Conservation (phyloP, 495 filamentous ascomycete genomes). For the Penicillium argentinense region DNA sequence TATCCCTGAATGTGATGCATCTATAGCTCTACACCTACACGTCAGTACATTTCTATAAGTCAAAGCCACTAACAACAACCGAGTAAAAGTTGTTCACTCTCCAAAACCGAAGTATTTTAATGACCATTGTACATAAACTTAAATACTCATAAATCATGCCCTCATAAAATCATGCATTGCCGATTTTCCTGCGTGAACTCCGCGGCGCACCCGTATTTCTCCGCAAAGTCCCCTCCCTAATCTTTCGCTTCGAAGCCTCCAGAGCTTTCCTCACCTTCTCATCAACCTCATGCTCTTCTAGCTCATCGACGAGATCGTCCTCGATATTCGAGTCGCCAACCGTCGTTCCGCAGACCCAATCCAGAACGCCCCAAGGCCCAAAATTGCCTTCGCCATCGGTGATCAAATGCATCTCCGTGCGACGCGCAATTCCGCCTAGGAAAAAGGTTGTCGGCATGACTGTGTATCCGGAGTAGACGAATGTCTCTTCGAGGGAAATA, state of each 20-base stretch:
- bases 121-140: too few species aligned
- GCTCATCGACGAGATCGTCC: slow-evolving; percentile 24
- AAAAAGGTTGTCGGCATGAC: slow-evolving; percentile 69
- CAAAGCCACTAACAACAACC: background rate
- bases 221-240: slow-evolving; percentile 17
- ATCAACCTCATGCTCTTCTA: slow-evolving; percentile 23
- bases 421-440: slow-evolving; percentile 69
- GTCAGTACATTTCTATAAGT: too few species aligned
- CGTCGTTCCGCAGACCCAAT: slow-evolving; percentile 73
- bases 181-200: slow-evolving; percentile 11
- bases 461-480: slow-evolving; percentile 75
- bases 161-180: slow-evolving; percentile 1
- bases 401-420: slow-evolving; percentile 67
- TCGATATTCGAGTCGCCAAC: slow-evolving; percentile 52
- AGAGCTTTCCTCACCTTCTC: slow-evolving; percentile 25
- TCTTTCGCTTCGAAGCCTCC: slow-evolving; percentile 27
- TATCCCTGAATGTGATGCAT: too few species aligned
- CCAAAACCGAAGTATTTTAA: too few species aligned
- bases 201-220: slow-evolving; percentile 9
- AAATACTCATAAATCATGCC: background rate
- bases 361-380: slow-evolving; percentile 73
- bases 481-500: slow-evolving; percentile 73
- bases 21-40: too few species aligned
- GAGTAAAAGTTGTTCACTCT: too few species aligned
- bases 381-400: slow-evolving; percentile 67